These are phyloP conservation scores for Pichia gijzeniarum DNA, from an alignment of 805 yeast genomes.

Conservation along the genomic window DNA sequence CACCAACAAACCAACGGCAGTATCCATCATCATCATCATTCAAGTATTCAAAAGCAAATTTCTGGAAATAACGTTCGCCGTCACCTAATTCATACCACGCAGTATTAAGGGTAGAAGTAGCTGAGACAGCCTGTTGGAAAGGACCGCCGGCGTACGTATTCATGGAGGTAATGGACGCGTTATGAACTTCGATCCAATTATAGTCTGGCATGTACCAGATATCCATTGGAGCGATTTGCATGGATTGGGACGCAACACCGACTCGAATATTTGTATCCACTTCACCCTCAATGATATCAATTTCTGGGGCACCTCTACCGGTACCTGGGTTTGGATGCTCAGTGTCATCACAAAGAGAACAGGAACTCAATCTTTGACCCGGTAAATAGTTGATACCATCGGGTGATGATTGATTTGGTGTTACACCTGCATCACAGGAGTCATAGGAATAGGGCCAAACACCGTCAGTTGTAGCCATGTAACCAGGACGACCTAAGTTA, in stretches of 20 bases:
- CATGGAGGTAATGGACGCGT: slow-evolving; percentile 65
- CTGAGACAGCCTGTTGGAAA: slow-evolving; percentile 87
- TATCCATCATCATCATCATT: slow-evolving; percentile 70
- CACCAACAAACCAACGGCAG: slow-evolving; percentile 82
- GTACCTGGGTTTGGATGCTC: slow-evolving; percentile 83
- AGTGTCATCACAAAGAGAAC: slow-evolving; percentile 69
- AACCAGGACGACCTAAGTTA: slow-evolving; percentile 89
- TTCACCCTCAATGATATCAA: slow-evolving; percentile 86
- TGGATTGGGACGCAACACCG: slow-evolving; percentile 86
- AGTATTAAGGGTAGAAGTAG: slow-evolving; percentile 66
- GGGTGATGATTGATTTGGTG: slow-evolving; percentile 84
- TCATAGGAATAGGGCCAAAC: slow-evolving; percentile 93
- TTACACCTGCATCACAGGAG: slow-evolving; percentile 87
- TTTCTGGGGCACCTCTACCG: slow-evolving; percentile 96
- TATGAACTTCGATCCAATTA: slow-evolving; percentile 66
- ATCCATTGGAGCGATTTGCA: slow-evolving; percentile 90
- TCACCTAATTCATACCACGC: slow-evolving; percentile 74
- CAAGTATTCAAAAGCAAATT: slow-evolving; percentile 69
- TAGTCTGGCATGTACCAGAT: slow-evolving; percentile 93
- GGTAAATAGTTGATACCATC: slow-evolving; percentile 86
- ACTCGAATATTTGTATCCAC: slow-evolving; percentile 42
- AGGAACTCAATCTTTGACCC: slow-evolving; percentile 70
- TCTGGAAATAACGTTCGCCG: slow-evolving; percentile 52
- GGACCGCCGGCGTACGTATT: slow-evolving; percentile 92
- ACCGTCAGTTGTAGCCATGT: slow-evolving; percentile 79